phyloP scores from a whole-genome alignment of 768 basidiomycete genomes.

The Phanerochaete sordida region DNA sequence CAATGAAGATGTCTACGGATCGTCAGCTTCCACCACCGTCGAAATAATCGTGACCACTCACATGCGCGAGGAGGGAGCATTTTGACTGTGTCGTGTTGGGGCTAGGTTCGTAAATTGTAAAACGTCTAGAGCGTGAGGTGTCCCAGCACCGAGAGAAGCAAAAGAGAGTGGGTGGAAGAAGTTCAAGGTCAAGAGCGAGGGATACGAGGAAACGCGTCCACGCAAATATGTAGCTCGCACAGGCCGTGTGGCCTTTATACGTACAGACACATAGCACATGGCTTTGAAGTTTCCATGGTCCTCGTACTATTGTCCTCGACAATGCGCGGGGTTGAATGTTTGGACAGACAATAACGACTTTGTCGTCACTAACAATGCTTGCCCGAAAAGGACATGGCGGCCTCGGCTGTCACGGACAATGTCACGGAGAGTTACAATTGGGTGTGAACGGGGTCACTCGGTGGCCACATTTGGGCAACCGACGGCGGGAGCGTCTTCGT shows the following conservation, averaged over 20 bases:
- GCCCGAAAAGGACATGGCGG: not conserved
- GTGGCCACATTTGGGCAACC: not conserved
- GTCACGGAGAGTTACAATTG: too few species aligned
- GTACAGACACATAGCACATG: not conserved
- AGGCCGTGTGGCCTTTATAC: slow-evolving; percentile 4
- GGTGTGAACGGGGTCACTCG: not conserved
- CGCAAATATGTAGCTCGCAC: not conserved
- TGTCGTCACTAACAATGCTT: not conserved
- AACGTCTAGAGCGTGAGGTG: slow-evolving; percentile 17
- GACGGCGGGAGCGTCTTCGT: not conserved
- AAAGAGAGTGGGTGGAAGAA: slow-evolving; percentile 10
- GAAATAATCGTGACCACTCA: slow-evolving; percentile 25
- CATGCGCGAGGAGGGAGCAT: slow-evolving; percentile 48
- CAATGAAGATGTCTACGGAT: slow-evolving; percentile 57
- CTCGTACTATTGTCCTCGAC: not conserved
- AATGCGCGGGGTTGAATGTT: not conserved
- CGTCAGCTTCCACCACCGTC: not conserved
- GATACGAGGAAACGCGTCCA: not conserved
- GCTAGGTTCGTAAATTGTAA: not conserved
- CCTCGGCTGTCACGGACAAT: not conserved
- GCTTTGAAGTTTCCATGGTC: not conserved
- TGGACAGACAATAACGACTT: slow-evolving; percentile 4
- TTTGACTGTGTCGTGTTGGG: slow-evolving; percentile 5
- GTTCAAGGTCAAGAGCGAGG: not conserved
- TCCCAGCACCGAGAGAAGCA: slow-evolving; percentile 24